phyloP scores from a whole-genome alignment of 441 rosid species.

The Adansonia madagascariensis region DNA sequence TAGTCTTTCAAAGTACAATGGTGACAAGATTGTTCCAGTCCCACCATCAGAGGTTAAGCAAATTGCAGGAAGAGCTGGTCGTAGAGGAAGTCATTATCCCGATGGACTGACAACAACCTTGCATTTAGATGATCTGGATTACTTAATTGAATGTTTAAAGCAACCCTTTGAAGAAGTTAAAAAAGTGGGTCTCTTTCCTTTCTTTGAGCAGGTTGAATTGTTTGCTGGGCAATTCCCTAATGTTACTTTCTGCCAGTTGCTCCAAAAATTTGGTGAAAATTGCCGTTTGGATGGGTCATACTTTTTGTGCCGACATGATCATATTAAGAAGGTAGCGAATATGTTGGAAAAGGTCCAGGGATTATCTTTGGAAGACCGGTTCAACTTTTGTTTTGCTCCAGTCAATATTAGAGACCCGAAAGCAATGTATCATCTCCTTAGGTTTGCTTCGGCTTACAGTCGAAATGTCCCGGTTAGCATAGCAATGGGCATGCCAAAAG shows the following conservation, averaged over 20 bases:
- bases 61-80: slow-evolving; percentile 96
- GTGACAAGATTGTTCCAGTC: slow-evolving; percentile 80
- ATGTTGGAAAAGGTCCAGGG: slow-evolving; percentile 86
- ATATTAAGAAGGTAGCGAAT: slow-evolving; percentile 90
- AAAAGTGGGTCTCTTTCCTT: slow-evolving; percentile 88
- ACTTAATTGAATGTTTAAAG: slow-evolving; percentile 82
- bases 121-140: slow-evolving; percentile 68
- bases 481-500: slow-evolving; percentile 92
- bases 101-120: slow-evolving; percentile 91
- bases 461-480: slow-evolving; percentile 69
- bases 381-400: slow-evolving; percentile 97
- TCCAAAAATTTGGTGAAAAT: slow-evolving; percentile 77
- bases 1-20: slow-evolving; percentile 77
- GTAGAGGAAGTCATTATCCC: slow-evolving; percentile 89
- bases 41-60: slow-evolving; percentile 91
- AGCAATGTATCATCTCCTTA: slow-evolving; percentile 81
- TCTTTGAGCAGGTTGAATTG: slow-evolving; percentile 92
- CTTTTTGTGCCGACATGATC: slow-evolving; percentile 82
- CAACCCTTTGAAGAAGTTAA: slow-evolving; percentile 77
- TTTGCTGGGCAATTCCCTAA: slow-evolving; percentile 73
- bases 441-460: slow-evolving; percentile 74
- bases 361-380: slow-evolving; percentile 81
- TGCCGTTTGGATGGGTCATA: slow-evolving; percentile 86
- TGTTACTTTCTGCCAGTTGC: slow-evolving; percentile 63
- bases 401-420: slow-evolving; percentile 89